Evolutionary conservation across 345 rosid genomes (phyloP).

Genomic region (Tarenaya hassleriana): DNA sequence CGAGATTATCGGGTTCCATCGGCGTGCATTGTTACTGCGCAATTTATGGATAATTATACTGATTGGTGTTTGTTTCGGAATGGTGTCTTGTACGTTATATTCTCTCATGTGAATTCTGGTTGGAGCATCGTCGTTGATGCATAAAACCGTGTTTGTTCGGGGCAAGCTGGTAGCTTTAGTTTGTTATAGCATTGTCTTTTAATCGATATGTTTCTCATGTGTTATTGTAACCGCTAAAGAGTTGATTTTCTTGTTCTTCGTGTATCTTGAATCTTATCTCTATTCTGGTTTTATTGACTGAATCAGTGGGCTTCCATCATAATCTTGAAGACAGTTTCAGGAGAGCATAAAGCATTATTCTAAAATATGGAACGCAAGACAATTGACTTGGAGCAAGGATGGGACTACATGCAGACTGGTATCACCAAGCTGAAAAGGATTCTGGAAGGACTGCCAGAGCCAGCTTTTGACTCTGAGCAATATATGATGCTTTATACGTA

Average conservation of each 20-base stretch:
- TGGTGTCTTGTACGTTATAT: too few species aligned
- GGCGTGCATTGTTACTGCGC: constrained; percentile 18
- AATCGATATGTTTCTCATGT: constrained; percentile 5
- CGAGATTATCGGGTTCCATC: constrained; percentile 21
- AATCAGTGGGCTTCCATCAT: constrained; percentile 7
- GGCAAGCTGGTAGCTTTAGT: neutral
- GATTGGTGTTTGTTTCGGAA: constrained; percentile 5
- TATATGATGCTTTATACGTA: constrained; percentile 88
- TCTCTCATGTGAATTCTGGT: too few species aligned
- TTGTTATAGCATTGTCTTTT: neutral
- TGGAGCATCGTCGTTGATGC: neutral
- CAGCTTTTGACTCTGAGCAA: constrained; percentile 58
- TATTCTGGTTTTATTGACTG: neutral
- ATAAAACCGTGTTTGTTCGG: neutral
- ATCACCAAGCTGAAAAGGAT: constrained; percentile 68
- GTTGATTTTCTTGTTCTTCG: neutral
- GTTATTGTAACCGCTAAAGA: neutral
- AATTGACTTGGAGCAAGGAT: constrained; percentile 71
- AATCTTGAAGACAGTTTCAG: constrained; percentile 10
- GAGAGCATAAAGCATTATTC: constrained; percentile 4
- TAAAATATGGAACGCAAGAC: constrained; percentile 53
- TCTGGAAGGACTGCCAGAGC: constrained; percentile 60
- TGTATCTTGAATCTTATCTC: neutral
- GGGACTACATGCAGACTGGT: constrained; percentile 73
- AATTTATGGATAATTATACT: neutral